Evolutionary conservation across 73 alveolate genomes (phyloP), one percentile per base, ranked within the genome.

Genomic region (Paraurostyla sp.): DNA sequence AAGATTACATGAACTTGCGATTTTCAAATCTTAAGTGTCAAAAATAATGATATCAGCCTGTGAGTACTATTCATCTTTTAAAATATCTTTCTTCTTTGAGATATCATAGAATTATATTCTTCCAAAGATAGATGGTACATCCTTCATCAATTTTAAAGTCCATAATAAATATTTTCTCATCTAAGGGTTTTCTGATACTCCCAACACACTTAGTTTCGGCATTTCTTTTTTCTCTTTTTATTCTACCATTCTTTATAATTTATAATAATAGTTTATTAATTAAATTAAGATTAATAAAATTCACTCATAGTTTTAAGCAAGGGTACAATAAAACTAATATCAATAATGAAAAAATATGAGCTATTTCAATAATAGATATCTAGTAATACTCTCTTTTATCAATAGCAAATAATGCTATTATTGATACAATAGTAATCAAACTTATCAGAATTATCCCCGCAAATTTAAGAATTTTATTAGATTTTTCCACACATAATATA

Each of bases 81-180:
- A 23, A 46, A 2, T 36, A 6, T 75, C 40, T 29, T 18, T 25
- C 27, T 27, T 49, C 51, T 41, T 41, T 18, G 18, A 35, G 16
- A 69, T 36, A 43, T 75, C 87, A 6, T 46, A 13, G 35, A 16
- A 75, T 3, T 43, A 36, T 25, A 75, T 33, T 75, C 48, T 32
- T 22, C 23, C 51, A 32, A 48, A 46, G 50, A 46, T 46, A 9
- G 73, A 6, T 2, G 69, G 69, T 6, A 49, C 73, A 75, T 75
- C 87, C 25, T 48, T 32, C 73, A 75, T 46, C 20, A 75, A 48
- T 49, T 75, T 75, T n/a, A 75, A 48, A 16, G 87, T 49, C 69
- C 69, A 75, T 29, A 75, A 48, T 4, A 75, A 20, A 50, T 75
- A 75, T n/a, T 48, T 49, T 30, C 60, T 43, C 69, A 75, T 46